Percentiles rank a stretch among this genome's conserved stretches.
These are phyloP conservation scores for Penicillium roqueforti DNA, from an alignment of 495 filamentous ascomycete species.

Conservation along the genomic window DNA sequence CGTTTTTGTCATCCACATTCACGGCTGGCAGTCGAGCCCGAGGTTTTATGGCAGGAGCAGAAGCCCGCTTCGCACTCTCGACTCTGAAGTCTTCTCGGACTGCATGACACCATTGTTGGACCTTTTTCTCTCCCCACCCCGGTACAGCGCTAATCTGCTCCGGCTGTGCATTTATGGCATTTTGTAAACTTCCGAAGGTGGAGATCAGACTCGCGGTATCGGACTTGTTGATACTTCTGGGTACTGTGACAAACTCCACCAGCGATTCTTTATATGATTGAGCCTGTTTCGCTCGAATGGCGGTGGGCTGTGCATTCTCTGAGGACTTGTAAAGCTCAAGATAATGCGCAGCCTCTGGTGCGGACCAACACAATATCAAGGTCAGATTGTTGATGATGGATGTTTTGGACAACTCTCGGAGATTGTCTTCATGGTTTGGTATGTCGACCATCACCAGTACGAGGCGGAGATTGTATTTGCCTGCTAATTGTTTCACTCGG, in stretches of 20 bases:
- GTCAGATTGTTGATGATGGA: conserved; percentile 90
- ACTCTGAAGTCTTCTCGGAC: conserved; percentile 82
- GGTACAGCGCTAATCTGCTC: conserved; percentile 78
- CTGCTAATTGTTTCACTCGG: conserved; percentile 72
- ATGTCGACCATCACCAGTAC: conserved; percentile 92
- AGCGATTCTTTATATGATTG: conserved; percentile 80
- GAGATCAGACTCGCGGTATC: conserved; percentile 84
- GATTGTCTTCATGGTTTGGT: conserved; percentile 70
- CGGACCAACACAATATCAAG: conserved; percentile 87
- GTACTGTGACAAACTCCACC: conserved; percentile 89
- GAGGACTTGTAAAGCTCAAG: conserved; percentile 91
- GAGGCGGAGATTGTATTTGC: conserved; percentile 79
- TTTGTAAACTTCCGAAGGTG: conserved; percentile 80
- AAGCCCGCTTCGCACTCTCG: conserved; percentile 59
- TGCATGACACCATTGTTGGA: conserved; percentile 72
- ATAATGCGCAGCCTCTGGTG: conserved; percentile 87
- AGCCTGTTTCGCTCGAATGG: conserved; percentile 77
- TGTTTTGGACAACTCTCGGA: conserved; percentile 83
- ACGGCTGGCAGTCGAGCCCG: conserved; percentile 28
- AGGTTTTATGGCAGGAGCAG: conserved; percentile 18
- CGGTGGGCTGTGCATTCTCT: conserved; percentile 75
- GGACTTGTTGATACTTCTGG: conserved; percentile 87
- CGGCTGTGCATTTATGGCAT: conserved; percentile 79
- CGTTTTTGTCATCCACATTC: conserved; percentile 32
- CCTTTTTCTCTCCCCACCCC: conserved; percentile 96